Conservation (phyloP, 441 rosid species). For the Viola pubescens region DNA sequence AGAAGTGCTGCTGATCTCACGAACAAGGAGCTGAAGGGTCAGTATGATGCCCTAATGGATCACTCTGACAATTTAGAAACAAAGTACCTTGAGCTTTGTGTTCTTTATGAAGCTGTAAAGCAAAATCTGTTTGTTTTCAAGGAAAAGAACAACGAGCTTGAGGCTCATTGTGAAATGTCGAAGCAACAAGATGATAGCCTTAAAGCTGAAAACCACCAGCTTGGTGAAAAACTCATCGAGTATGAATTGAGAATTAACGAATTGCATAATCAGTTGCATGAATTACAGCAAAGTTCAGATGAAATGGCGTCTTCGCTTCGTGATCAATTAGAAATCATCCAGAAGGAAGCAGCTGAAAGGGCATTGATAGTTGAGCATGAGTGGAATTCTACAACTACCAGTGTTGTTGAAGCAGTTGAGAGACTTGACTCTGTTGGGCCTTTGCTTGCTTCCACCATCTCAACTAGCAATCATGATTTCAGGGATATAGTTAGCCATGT, state of each 20-base stretch:
- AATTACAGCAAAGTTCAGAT: conserved; percentile 43
- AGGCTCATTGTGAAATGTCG: conserved; percentile 38
- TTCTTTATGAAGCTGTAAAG: conserved; percentile 61
- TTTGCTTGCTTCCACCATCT: conserved; percentile 18
- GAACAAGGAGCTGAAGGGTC: conserved; percentile 37
- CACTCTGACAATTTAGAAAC: conserved; percentile 48
- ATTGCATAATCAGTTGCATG: conserved; percentile 55
- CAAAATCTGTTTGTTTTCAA: conserved; percentile 39
- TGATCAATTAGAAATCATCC: conserved; percentile 49
- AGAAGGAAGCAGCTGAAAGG: conserved; percentile 50
- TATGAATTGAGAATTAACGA: conserved; percentile 33
- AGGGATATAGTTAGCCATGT: conserved; percentile 39
- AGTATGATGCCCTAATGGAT: conserved; percentile 45
- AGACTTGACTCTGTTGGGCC: conserved; percentile 51
- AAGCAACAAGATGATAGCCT: conserved; percentile 37
- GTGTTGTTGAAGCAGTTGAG: conserved; percentile 44
- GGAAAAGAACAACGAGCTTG: conserved; percentile 43
- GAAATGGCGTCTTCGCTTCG: conserved; percentile 38
- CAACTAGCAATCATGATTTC: conserved; percentile 28
- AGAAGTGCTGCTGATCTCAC: conserved; percentile 30
- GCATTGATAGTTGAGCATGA: conserved; percentile 47
- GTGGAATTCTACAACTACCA: conserved; percentile 40
- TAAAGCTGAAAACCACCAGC: conserved; percentile 47
- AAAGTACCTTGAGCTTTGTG: conserved; percentile 45
- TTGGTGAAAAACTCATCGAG: conserved; percentile 36